Base-by-base conservation (phyloP, 2,329 filamentous ascomycete species). In the Talaromyces sp. region DNA sequence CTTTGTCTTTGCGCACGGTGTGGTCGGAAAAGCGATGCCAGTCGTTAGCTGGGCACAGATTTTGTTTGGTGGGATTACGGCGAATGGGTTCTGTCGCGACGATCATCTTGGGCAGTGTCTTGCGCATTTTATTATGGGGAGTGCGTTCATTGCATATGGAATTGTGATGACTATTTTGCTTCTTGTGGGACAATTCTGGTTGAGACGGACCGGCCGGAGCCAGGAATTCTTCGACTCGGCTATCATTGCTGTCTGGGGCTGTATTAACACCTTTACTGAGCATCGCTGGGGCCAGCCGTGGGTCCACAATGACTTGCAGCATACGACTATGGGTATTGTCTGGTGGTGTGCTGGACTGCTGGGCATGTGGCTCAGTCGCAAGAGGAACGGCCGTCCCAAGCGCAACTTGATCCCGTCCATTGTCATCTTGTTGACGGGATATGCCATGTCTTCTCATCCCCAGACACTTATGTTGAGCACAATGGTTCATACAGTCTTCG, bases 91-190 rank as follows among this genome's bases (percentile, higher is more conserved):
- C 82, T 99, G 95, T 77, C 91, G 92, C 70, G 92, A 85, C 63
- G 93, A 98, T 65, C 94, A 99, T 74, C 77, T 93, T 1, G 94
- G 93, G 36, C 95, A 99, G 78, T 99, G 95, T 78, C 81, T 91
- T 49, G 95, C 95, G 1, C 95, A 99, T 78, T 99, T 98, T 78
- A 99, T 98, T 78, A 99, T 99, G 95, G 95, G 95, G 53, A 90
- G 91, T 70, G 93, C 94, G 0, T 99, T 99, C 76, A 94, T 99
- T 71, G 95, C 86, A 34, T 99, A 99, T 73, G 95, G 92, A 31
- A 90, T 97, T 63, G 76, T 97, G 43, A 84, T 99, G 69, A 93
- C 91, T 1, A 89, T 98, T 22, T 81, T 97, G 22, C 85, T 98
- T 38, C 82, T 97, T 7, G 92, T 95, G 47, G 95, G 95, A 15